Percentiles rank a stretch among this genome's conserved stretches.
These are phyloP conservation scores for Scleroderma citrinum DNA, from an alignment of 768 basidiomycete species.

Conservation along the genomic window DNA sequence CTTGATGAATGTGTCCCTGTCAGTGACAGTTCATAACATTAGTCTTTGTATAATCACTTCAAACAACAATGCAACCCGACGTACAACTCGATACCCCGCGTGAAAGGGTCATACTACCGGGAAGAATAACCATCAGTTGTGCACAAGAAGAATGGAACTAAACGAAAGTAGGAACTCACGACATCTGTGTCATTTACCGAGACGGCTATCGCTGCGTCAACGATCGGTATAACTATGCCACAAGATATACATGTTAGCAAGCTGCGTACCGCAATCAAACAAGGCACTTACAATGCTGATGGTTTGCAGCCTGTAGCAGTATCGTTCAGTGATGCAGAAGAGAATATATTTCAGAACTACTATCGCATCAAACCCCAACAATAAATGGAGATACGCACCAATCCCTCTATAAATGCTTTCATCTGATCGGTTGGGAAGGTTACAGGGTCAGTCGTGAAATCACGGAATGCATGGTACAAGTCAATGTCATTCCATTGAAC, in stretches of 20 bases:
- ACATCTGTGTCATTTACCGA: constrained; percentile 55
- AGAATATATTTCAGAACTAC: neutral
- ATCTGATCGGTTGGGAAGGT: constrained; percentile 54
- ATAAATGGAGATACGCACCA: constrained; percentile 37
- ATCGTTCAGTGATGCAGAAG: too few species aligned
- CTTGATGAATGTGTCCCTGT: constrained; percentile 64
- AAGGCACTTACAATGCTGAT: constrained; percentile 24
- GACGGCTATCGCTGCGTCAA: constrained; percentile 57
- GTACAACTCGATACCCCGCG: constrained; percentile 52
- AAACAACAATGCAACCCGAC: constrained; percentile 10
- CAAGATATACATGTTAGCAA: neutral
- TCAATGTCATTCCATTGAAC: constrained; percentile 82
- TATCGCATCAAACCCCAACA: neutral
- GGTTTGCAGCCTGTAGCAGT: constrained; percentile 15
- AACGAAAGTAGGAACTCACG: constrained; percentile 33
- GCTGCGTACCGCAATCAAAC: neutral
- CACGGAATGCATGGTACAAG: constrained; percentile 60
- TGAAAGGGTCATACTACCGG: constrained; percentile 62
- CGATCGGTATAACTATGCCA: constrained; percentile 57
- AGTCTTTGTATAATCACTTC: neutral
- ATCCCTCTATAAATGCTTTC: constrained; percentile 44
- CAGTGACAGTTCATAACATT: too few species aligned
- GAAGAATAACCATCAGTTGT: neutral
- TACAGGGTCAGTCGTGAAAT: constrained; percentile 65
- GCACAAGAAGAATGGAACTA: neutral